phyloP scores from a whole-genome alignment of 768 basidiomycete genomes.

The Chiua virens region DNA sequence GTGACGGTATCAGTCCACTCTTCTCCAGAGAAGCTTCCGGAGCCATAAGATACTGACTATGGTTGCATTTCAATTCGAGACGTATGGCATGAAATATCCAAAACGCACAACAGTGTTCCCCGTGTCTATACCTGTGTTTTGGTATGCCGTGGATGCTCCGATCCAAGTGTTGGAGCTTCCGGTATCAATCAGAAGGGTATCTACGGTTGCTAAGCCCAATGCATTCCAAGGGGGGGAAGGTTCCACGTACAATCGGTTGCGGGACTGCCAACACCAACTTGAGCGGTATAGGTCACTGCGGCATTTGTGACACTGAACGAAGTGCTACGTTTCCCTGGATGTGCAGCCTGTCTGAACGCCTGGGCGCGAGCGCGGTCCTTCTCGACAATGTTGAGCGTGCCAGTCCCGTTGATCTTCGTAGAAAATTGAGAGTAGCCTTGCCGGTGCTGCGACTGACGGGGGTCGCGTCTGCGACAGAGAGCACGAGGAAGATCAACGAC shows the following conservation, averaged over 20 bases:
- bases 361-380: neutral
- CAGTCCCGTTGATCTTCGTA: conserved; percentile 8
- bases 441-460: neutral
- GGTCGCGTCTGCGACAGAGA: conserved; percentile 9
- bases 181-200: conserved; percentile 26
- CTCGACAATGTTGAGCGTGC: conserved; percentile 8
- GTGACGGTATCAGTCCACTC: conserved; percentile 1
- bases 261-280: conserved; percentile 25
- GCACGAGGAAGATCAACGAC: conserved; percentile 7
- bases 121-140: conserved; percentile 8
- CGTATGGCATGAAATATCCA: too few species aligned
- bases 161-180: conserved; percentile 31
- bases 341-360: neutral
- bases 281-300: conserved; percentile 27
- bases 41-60: neutral
- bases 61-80: neutral
- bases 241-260: conserved; percentile 23
- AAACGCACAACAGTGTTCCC: conserved; percentile 15
- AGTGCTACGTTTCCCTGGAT: conserved; percentile 4
- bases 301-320: conserved; percentile 19
- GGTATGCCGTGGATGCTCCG: conserved; percentile 17
- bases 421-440: conserved; percentile 12
- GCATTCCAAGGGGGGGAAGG: neutral
- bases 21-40: neutral
- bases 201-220: conserved; percentile 6